Evolutionary conservation across 2,329 filamentous ascomycete species (phyloP).

Genomic region (Trichoderma sp.): DNA sequence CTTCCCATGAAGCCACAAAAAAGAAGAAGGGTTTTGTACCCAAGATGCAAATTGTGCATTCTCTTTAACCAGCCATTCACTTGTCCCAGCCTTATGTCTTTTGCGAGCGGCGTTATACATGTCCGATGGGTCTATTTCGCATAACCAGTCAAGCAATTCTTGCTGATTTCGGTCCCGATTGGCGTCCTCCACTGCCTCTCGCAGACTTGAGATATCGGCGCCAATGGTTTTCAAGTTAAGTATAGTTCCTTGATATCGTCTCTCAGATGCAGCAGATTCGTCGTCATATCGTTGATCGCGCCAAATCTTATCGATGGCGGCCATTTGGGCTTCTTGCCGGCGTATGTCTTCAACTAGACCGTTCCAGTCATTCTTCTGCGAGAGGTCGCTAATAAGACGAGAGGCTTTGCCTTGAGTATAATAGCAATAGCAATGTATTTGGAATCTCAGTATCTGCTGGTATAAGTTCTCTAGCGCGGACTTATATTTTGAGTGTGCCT

Average conservation of each 20-base stretch:
- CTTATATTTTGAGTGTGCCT: background rate
- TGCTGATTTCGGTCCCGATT: background rate
- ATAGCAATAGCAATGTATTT: background rate
- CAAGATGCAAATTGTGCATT: background rate
- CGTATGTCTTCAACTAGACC: background rate
- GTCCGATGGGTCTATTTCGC: background rate
- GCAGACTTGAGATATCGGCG: background rate
- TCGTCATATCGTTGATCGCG: background rate
- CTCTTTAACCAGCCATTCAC: background rate
- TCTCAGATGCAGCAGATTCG: background rate
- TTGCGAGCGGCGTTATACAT: background rate
- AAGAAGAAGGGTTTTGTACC: background rate
- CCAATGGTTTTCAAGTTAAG: background rate
- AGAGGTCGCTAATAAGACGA: background rate
- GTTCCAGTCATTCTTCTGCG: background rate
- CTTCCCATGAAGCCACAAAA: conserved; percentile 13
- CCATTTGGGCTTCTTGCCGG: background rate
- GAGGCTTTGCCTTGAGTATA: background rate
- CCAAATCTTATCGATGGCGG: background rate
- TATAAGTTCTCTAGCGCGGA: background rate
- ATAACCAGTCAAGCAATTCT: background rate
- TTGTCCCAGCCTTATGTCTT: background rate
- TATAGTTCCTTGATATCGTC: background rate
- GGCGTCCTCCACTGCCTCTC: background rate
- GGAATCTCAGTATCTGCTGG: background rate